Evolutionary conservation across 768 basidiomycete species (phyloP).

Genomic region (Leccinellum rugosiceps): DNA sequence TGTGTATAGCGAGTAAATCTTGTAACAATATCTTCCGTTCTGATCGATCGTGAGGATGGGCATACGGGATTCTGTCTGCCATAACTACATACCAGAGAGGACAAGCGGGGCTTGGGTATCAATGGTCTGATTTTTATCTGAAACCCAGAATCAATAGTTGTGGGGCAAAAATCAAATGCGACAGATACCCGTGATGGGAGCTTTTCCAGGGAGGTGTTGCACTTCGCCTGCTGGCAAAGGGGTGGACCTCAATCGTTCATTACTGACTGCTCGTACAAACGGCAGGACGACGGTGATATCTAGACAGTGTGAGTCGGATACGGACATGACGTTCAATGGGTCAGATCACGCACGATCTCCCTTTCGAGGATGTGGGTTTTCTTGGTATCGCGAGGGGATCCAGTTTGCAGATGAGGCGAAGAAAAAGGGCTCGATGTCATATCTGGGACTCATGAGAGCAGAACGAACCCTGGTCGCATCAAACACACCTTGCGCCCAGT

Average conservation of each 20-base stretch:
- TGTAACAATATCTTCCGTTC: slow-evolving; percentile 27
- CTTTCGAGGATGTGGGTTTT: slow-evolving; percentile 20
- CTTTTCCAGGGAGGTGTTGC: slow-evolving; percentile 1
- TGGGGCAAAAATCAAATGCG: not conserved
- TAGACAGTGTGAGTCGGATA: slow-evolving; percentile 12
- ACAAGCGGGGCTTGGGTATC: slow-evolving; percentile 34
- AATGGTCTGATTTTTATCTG: slow-evolving; percentile 26
- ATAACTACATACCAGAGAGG: slow-evolving; percentile 16
- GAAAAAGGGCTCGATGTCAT: slow-evolving; percentile 43
- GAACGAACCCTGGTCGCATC: not conserved
- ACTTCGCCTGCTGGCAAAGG: slow-evolving; percentile 19
- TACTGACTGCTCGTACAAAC: slow-evolving; percentile 39
- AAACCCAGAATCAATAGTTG: not conserved
- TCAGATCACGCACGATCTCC: slow-evolving; percentile 37
- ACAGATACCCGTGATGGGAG: slow-evolving; percentile 16
- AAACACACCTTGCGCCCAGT: slow-evolving; percentile 36
- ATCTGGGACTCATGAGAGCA: slow-evolving; percentile 26
- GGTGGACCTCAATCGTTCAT: slow-evolving; percentile 11
- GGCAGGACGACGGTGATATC: slow-evolving; percentile 44
- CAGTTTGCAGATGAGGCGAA: slow-evolving; percentile 42
- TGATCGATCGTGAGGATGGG: not conserved
- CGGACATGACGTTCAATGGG: not conserved
- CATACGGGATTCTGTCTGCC: not conserved
- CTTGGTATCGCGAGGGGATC: slow-evolving; percentile 43
- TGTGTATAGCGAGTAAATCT: slow-evolving; percentile 39